Conservation (phyloP, 495 filamentous ascomycete genomes). For the Talaromyces liani region DNA sequence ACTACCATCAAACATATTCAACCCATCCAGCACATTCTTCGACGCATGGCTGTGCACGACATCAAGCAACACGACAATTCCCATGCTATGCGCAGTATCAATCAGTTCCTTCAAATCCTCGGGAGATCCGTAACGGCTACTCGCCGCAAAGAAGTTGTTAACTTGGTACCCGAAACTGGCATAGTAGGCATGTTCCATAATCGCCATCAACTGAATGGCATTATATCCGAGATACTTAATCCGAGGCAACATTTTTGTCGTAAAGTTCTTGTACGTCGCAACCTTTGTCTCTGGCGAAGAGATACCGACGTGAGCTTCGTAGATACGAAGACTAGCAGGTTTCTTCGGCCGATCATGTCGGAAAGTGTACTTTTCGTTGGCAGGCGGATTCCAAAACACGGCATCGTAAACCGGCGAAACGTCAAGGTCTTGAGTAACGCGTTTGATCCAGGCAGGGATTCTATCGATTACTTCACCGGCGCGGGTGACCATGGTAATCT, state of each 20-base stretch:
- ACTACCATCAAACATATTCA: constrained; percentile 91
- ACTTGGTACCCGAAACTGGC: constrained; percentile 98
- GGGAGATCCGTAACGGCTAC: constrained; percentile 87
- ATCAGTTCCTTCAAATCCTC: constrained; percentile 96
- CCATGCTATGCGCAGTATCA: constrained; percentile 88
- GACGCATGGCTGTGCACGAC: constrained; percentile 97
- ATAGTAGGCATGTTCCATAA: constrained; percentile 99
- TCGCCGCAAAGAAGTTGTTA: constrained; percentile 97
- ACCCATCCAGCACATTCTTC: constrained; percentile 89
- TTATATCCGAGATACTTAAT: constrained; percentile 93
- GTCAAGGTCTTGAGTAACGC: constrained; percentile 84
- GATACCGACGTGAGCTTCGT: constrained; percentile 97
- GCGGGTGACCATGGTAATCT: constrained; percentile 83
- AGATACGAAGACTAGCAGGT: constrained; percentile 79
- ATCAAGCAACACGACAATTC: constrained; percentile 86
- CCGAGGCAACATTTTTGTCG: constrained; percentile 78
- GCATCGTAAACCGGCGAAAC: constrained; percentile 90
- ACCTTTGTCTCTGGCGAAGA: constrained; percentile 84
- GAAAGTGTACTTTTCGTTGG: constrained; percentile 67
- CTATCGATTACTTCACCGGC: constrained; percentile 76
- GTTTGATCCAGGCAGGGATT: constrained; percentile 92
- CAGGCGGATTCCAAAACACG: constrained; percentile 92
- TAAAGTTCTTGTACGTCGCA: constrained; percentile 95
- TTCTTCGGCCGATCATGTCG: constrained; percentile 76
- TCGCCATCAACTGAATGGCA: constrained; percentile 95